Evolutionary conservation across 129 eudicot genomes (phyloP), one percentile per base, ranked within the genome.

Genomic region (Tagetes erecta): DNA sequence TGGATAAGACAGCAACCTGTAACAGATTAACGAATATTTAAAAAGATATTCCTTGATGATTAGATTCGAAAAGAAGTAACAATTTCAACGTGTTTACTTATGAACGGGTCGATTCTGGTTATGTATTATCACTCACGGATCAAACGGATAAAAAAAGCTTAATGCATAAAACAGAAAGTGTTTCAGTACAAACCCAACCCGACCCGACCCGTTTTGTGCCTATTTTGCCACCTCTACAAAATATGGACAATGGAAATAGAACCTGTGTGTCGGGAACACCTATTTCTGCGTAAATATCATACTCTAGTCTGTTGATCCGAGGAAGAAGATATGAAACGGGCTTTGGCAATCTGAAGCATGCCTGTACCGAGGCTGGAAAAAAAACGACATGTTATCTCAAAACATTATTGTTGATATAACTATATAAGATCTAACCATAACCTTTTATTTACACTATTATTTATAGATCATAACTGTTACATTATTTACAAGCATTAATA

Each of bases 1-100:
- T 85, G 50, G 97, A 91, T 80, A 91, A 70, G 75, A 91, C 72
- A n/a, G 83, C 80, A 81, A 91, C 96, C 97, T 91, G 86, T 57
- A 36, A 38, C 78, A 58, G 57, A 77, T 35, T 10, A 14, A 52
- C 9, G 5, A 67, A 46, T 5, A 31, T 52, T 60, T 65, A 66
- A 12, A 44, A 39, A 67, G 47, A 44, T 41, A 66, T 75, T 65
- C 56, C 63, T 12, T 8, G 49, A 14, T 37, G 62, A 68, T 38
- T 56, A 33, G 60, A 56, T 13, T 40, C 35, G 8, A 34, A 66
- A 50, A 71, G 35, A 53, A 2, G 50, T 37, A 2, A n/a, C 1
- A 62, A 62, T 35, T 62, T 62, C 44, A 37, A 62, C 67, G 3
- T 45, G 11, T 11, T 62, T 62, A 62, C 44, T 57, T 30, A 62